Conservation (phyloP, 441 rosid species). For the Aleurites moluccanus region DNA sequence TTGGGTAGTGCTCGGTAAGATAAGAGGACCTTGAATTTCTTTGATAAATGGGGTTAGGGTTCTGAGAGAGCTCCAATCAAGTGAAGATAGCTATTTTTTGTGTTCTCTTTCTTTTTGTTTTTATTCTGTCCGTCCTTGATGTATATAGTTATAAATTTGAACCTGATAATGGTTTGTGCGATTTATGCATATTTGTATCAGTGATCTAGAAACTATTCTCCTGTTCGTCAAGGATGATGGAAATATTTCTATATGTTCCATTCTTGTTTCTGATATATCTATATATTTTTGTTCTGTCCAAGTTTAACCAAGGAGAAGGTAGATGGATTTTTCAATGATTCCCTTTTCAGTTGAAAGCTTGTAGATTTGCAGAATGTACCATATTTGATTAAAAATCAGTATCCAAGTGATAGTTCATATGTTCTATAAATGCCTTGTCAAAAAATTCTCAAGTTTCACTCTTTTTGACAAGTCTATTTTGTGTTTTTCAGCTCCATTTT, state of each 20-base stretch:
- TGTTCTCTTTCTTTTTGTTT: conserved; percentile 18
- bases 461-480: no score
- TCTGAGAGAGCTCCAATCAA: conserved; percentile 26
- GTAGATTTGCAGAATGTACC: background rate
- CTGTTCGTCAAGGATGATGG: background rate
- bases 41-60: conserved; percentile 19
- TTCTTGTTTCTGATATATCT: background rate
- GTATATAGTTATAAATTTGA: conserved; percentile 35
- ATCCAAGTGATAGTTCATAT: no score
- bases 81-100: conserved; percentile 30
- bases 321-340: background rate
- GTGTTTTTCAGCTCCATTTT: background rate
- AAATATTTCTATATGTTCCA: background rate
- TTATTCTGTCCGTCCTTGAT: conserved; percentile 21
- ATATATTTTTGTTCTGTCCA: no score
- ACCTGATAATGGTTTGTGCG: conserved; percentile 24
- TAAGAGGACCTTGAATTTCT: conserved; percentile 8
- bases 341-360: background rate
- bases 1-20: conserved; percentile 23
- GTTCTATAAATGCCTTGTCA: background rate
- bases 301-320: background rate
- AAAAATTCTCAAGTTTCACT: no score
- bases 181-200: conserved; percentile 12
- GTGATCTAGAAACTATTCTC: background rate
- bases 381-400: background rate